A percentile compares a stretch with the other conserved stretches of the same genome.
phyloP scores from a whole-genome alignment of 164 flowering plant species.

The Magnolia officinalis region DNA sequence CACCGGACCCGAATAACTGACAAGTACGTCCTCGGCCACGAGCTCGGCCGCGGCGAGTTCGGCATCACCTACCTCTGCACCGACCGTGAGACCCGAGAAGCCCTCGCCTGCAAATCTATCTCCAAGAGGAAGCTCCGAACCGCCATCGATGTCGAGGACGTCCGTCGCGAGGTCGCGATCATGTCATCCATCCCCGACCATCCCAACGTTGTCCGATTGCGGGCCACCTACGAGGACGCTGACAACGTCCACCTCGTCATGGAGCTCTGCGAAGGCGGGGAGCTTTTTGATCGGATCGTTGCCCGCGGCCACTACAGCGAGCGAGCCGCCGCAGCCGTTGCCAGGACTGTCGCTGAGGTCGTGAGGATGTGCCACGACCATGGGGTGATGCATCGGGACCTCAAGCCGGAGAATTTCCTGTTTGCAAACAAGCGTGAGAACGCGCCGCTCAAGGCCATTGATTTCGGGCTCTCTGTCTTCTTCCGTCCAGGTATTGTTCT shows the following conservation, averaged over 20 bases:
- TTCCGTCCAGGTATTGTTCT: constrained; percentile 57
- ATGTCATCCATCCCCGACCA: constrained; percentile 86
- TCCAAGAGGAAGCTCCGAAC: constrained; percentile 88
- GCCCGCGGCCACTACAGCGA: constrained; percentile 91
- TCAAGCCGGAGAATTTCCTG: constrained; percentile 95
- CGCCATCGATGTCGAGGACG: constrained; percentile 85
- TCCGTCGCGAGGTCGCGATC: constrained; percentile 82
- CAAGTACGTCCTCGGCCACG: constrained; percentile 81
- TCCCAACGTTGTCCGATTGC: constrained; percentile 63
- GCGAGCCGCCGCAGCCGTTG: constrained; percentile 80
- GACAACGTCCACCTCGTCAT: constrained; percentile 88
- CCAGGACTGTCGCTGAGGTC: constrained; percentile 80
- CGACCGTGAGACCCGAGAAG: constrained; percentile 61
- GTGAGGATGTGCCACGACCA: constrained; percentile 88
- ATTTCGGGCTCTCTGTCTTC: constrained; percentile 89
- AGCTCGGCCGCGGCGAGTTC: constrained; percentile 95
- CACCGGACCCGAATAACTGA: constrained; percentile 66
- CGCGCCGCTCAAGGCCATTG: constrained; percentile 78
- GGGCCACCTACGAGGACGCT: constrained; percentile 81
- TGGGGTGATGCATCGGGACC: constrained; percentile 90
- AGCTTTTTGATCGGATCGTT: constrained; percentile 89
- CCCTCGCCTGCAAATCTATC: constrained; percentile 86
- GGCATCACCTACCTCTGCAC: constrained; percentile 91
- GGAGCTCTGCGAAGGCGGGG: constrained; percentile 99
- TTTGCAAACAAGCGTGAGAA: constrained; percentile 87